Conservation (phyloP, 805 yeast species). For the Candida nanaspora region DNA sequence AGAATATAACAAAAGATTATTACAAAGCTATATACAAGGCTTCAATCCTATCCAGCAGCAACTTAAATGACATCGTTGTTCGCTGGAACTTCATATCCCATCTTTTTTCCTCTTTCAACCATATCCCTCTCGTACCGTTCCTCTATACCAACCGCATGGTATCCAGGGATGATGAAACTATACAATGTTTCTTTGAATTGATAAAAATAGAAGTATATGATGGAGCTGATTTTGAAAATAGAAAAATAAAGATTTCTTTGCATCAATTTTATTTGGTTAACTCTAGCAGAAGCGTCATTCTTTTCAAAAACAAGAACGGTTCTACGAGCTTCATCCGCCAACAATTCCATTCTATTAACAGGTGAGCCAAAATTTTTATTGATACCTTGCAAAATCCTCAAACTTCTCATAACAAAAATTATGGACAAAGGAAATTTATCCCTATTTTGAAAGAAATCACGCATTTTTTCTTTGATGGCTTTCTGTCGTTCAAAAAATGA, state of each 20-base stretch:
- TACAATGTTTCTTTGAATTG: slow-evolving; percentile 6
- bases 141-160: slow-evolving; percentile 31
- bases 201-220: slow-evolving; percentile 16
- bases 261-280: slow-evolving; percentile 3
- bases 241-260: slow-evolving; percentile 11
- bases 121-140: slow-evolving; percentile 37
- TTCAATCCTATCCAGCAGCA: too few relatives aligned
- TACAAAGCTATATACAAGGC: too few relatives aligned
- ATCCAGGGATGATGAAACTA: slow-evolving; percentile 10
- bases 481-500: slow-evolving; percentile 35
- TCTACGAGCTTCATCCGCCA: slow-evolving; percentile 48
- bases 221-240: slow-evolving; percentile 22
- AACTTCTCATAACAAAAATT: slow-evolving; percentile 59
- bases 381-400: slow-evolving; percentile 68
- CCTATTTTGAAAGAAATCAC: slow-evolving; percentile 51
- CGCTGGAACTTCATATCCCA: slow-evolving; percentile 23
- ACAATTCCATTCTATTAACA: slow-evolving; percentile 59
- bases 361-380: slow-evolving; percentile 65
- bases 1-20: too few relatives aligned
- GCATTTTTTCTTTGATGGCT: slow-evolving; percentile 39
- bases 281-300: slow-evolving; percentile 4
- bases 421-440: slow-evolving; percentile 61
- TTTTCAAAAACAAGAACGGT: slow-evolving; percentile 11
- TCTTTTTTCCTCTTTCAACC: slow-evolving; percentile 32
- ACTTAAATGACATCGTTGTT: too few relatives aligned